Evolutionary conservation across 805 yeast genomes (phyloP), one percentile per base, ranked within the genome.

Genomic region (Schwanniomyces polymorphus): DNA sequence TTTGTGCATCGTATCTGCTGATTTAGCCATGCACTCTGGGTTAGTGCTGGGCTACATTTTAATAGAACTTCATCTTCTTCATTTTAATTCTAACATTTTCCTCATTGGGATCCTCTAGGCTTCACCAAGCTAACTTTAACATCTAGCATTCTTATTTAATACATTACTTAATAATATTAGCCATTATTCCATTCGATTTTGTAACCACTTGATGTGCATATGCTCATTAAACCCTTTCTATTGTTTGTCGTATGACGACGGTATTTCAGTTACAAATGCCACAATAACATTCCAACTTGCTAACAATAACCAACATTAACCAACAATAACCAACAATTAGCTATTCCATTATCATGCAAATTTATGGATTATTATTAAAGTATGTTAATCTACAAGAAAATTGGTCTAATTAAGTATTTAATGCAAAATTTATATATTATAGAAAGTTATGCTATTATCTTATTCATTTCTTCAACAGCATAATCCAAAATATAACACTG

Each of bases 401-500:
- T 38, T 26, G 21, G 29, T 14, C 18, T 10, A 38, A 18, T 38
- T 21, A 44, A 25, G n/a, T 38, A 26, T 31, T 31, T 16, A 31
- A 31, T 31, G 35, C 35, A 31, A 31, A 14, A 14, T 31, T 14
- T 31, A 31, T 14, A 31, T 11, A 14, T 11, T 31, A 14, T 31
- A 16, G 3, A 31, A 14, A 31, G 14, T 17, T 37, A 37, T 37
- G 39, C 39, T 37, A 37, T 37, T 37, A 41, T 33, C 40, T 53
- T 54, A 55, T 79, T 81, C 89, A 86, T 91, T 61, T 88, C 87
- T 45, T 82, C 83, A 46, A 91, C 78, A 7, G 91, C 86, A 58
- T 87, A 94, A 59, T 94, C 98, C 50, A 94, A 65, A 41, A 89
- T 75, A 59, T 79, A 92, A 60, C 96, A 90, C 61, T 89, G 88